A percentile compares a stretch with the other conserved stretches of the same genome.
These are phyloP conservation scores for Mesembryanthemum crystallinum DNA, from an alignment of 148 eudicot species.

Conservation along the genomic window DNA sequence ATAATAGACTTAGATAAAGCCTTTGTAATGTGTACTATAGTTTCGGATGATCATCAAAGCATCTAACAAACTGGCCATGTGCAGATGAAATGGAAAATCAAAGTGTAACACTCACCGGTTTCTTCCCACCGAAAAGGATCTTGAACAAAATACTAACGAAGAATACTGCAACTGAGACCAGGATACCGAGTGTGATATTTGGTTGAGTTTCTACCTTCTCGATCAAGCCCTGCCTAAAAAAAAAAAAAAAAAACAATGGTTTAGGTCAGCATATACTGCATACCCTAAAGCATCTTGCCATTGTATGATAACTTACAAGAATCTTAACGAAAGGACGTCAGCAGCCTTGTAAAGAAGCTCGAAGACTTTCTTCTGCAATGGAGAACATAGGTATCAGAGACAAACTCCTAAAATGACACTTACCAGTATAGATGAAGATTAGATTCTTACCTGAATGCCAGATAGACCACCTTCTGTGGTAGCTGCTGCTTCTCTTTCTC, in stretches of 20 bases:
- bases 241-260: constrained; percentile 11
- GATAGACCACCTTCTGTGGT: constrained; percentile 25
- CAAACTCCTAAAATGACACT: neutral
- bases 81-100: neutral
- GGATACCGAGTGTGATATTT: constrained; percentile 58
- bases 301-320: constrained; percentile 39
- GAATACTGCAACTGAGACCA: constrained; percentile 51
- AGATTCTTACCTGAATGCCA: constrained; percentile 61
- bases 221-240: constrained; percentile 54
- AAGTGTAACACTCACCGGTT: constrained; percentile 54
- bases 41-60: too few species aligned
- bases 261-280: neutral
- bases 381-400: neutral
- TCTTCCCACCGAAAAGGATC: constrained; percentile 83
- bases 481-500: constrained; percentile 73
- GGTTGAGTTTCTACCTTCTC: constrained; percentile 94
- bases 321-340: constrained; percentile 71
- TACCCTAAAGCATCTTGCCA: neutral
- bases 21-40: too few species aligned
- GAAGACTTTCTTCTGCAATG: constrained; percentile 75
- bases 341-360: constrained; percentile 87
- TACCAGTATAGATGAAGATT: neutral
- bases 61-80: too few species aligned
- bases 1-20: too few species aligned
- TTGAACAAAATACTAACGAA: constrained; percentile 44